phyloP scores from a whole-genome alignment of 352 stramenopile species.

The Pythium plurisporium region DNA sequence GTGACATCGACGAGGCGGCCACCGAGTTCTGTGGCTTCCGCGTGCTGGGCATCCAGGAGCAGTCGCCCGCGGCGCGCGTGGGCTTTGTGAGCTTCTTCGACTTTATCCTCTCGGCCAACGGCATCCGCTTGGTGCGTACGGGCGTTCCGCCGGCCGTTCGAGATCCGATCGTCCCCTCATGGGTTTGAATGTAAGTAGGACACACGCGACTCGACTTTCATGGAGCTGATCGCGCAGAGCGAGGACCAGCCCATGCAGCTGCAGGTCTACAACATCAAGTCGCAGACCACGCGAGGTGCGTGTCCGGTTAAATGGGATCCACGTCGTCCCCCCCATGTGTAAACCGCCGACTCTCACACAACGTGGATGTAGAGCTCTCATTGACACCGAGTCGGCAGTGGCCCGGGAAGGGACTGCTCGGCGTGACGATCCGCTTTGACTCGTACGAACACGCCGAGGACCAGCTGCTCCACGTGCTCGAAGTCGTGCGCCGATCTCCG shows the following conservation, averaged over 20 bases:
- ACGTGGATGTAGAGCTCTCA: conserved; percentile 37
- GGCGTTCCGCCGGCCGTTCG: no score
- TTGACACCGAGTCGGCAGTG: conserved; percentile 92
- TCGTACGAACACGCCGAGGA: conserved; percentile 95
- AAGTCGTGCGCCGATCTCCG: conserved; percentile 87
- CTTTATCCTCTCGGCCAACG: conserved; percentile 95
- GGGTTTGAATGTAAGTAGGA: conserved; percentile 34
- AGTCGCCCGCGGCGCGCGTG: conserved; percentile 87
- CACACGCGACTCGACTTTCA: conserved; percentile 84
- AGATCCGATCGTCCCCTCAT: no score
- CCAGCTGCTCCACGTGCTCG: conserved; percentile 92
- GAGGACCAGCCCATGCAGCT: conserved; percentile 73
- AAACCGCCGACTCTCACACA: no score
- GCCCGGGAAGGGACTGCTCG: conserved; percentile 93
- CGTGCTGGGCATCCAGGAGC: conserved; percentile 95
- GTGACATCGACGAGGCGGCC: conserved; percentile 32
- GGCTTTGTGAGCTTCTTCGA: conserved; percentile 97
- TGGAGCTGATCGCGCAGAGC: conserved; percentile 89
- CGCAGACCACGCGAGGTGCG: conserved; percentile 55
- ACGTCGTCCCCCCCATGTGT: no score
- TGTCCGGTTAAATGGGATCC: neutral
- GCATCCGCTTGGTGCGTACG: conserved; percentile 66
- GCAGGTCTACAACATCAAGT: conserved; percentile 79
- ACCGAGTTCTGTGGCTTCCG: conserved; percentile 89
- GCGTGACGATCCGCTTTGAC: conserved; percentile 97